phyloP scores from a whole-genome alignment of 2,329 filamentous ascomycete genomes.

The Zalaria sp. region DNA sequence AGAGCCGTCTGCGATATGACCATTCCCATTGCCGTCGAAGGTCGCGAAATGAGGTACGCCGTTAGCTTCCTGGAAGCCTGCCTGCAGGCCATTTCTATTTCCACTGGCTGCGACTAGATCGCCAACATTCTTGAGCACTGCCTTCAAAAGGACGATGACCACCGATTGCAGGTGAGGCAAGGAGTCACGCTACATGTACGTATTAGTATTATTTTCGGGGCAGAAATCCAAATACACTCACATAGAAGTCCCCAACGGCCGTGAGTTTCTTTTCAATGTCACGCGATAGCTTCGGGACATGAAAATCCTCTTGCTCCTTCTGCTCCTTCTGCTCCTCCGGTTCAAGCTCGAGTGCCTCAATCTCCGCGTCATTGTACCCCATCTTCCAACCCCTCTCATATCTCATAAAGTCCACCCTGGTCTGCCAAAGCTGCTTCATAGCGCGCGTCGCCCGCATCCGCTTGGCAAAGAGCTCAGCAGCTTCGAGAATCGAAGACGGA shows the following conservation, averaged over 20 bases:
- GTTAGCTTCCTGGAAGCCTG: conserved; percentile 4
- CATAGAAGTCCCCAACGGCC: conserved; percentile 73
- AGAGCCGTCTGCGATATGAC: conserved; percentile 11
- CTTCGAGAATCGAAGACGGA: conserved; percentile 86
- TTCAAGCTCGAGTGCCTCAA: conserved; percentile 21
- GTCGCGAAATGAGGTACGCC: conserved; percentile 9
- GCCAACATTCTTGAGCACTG: conserved; percentile 75
- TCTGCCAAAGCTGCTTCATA: conserved; percentile 88
- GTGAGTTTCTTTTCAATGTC: conserved; percentile 8
- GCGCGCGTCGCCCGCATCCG: conserved; percentile 84
- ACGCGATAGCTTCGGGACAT: conserved; percentile 8
- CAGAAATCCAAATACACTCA: conserved; percentile 33
- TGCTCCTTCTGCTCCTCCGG: conserved; percentile 17
- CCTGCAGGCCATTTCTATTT: conserved; percentile 1
- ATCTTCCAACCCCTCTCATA: conserved; percentile 79
- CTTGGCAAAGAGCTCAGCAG: conserved; percentile 78
- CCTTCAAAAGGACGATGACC: conserved; percentile 82
- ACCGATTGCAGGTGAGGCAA: conserved; percentile 83
- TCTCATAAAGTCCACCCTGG: conserved; percentile 79
- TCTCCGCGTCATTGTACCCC: conserved; percentile 9
- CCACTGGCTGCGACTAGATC: conserved; percentile 47
- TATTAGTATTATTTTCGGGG: conserved; percentile 15
- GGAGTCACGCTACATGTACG: conserved; percentile 44
- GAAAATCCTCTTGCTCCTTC: conserved; percentile 11
- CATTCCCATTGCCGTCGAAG: conserved; percentile 22